Evolutionary conservation across 805 yeast genomes (phyloP).

Genomic region (Candida silvicultrix): DNA sequence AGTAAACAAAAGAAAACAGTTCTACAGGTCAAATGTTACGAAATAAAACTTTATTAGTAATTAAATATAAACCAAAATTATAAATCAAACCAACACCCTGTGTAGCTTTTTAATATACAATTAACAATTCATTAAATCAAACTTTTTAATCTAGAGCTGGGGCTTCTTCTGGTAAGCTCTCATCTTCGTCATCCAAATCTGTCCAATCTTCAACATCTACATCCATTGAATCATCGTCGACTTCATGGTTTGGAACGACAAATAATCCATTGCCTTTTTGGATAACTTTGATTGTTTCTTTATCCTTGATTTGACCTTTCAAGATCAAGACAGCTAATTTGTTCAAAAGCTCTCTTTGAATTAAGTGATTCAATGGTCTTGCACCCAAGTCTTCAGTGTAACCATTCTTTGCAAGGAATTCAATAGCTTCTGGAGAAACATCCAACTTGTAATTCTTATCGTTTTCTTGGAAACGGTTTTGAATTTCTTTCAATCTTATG

Average conservation of each 20-base stretch:
- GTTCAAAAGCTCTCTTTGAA: slow-evolving; percentile 84
- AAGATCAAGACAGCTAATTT: slow-evolving; percentile 83
- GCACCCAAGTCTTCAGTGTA: slow-evolving; percentile 95
- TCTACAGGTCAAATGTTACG: no score
- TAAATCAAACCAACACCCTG: neutral
- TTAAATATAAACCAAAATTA: neutral
- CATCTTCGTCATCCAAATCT: slow-evolving; percentile 56
- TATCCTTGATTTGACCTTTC: slow-evolving; percentile 81
- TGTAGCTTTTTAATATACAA: neutral
- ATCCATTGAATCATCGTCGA: slow-evolving; percentile 43
- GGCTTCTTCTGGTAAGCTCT: slow-evolving; percentile 4
- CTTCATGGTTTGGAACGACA: slow-evolving; percentile 83
- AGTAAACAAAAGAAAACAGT: no score
- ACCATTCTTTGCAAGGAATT: slow-evolving; percentile 78
- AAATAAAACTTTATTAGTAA: no score
- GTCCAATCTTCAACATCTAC: slow-evolving; percentile 51
- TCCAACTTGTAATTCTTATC: slow-evolving; percentile 72
- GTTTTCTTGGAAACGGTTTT: slow-evolving; percentile 75
- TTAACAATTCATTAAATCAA: neutral
- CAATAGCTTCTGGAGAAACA: slow-evolving; percentile 71
- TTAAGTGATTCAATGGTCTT: slow-evolving; percentile 88
- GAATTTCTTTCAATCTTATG: slow-evolving; percentile 79
- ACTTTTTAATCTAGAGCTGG: neutral
- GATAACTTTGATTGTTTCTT: slow-evolving; percentile 73
- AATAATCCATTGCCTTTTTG: slow-evolving; percentile 55